Evolutionary conservation across 148 eudicot genomes (phyloP).

Genomic region (Vaccinium corymbosum): DNA sequence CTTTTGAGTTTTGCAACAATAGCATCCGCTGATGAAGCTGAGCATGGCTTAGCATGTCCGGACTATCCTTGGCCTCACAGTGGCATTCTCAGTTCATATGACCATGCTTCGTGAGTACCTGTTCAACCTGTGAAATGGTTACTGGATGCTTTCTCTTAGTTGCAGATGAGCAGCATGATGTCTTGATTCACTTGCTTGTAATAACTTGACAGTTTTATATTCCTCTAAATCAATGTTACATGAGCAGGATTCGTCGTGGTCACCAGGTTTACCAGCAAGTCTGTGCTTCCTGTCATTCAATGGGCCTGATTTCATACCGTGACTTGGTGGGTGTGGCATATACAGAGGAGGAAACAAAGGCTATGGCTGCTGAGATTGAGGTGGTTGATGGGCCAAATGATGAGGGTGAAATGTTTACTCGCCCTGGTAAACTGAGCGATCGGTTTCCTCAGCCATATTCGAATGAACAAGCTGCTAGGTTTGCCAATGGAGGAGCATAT

Average conservation of each 20-base stretch:
- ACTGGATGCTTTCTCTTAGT: not conserved
- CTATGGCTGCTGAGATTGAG: slow-evolving; percentile 98
- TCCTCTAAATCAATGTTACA: slow-evolving; percentile 1
- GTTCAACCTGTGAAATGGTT: not conserved
- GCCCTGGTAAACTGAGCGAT: slow-evolving; percentile 95
- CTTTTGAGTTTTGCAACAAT: slow-evolving; percentile 69
- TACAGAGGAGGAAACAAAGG: slow-evolving; percentile 92
- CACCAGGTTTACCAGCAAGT: slow-evolving; percentile 93
- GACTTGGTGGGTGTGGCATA: slow-evolving; percentile 97
- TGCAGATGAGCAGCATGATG: slow-evolving; percentile 7
- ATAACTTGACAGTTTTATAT: not conserved
- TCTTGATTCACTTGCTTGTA: not conserved
- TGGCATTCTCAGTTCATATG: slow-evolving; percentile 94
- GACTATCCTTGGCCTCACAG: slow-evolving; percentile 92
- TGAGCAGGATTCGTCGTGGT: slow-evolving; percentile 84
- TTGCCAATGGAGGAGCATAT: slow-evolving; percentile 98
- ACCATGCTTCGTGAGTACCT: slow-evolving; percentile 86
- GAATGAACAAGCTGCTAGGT: slow-evolving; percentile 95
- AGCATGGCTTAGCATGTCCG: slow-evolving; percentile 73
- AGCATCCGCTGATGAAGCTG: slow-evolving; percentile 91
- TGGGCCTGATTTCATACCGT: slow-evolving; percentile 84
- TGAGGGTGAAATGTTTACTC: slow-evolving; percentile 97
- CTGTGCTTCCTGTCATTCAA: slow-evolving; percentile 92
- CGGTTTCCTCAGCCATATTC: slow-evolving; percentile 85
- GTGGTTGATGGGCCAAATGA: slow-evolving; percentile 97